Evolutionary conservation across 768 basidiomycete species (phyloP).

Genomic region (Rubroboletus satanas): DNA sequence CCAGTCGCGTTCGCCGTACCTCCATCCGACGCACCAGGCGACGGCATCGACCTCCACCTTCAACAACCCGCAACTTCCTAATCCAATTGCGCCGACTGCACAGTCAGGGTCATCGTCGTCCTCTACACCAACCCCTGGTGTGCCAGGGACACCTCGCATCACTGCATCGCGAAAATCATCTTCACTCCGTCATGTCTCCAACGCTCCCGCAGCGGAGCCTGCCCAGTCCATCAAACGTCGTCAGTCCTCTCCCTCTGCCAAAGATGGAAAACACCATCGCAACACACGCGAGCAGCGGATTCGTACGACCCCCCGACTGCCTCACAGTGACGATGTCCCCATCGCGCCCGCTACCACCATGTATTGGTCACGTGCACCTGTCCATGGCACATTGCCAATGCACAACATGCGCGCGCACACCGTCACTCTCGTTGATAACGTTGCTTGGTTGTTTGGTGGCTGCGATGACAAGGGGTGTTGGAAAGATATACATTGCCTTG

Average conservation of each 20-base stretch:
- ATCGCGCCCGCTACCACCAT: constrained; percentile 68
- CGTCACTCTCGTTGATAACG: constrained; percentile 76
- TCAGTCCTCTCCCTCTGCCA: constrained; percentile 27
- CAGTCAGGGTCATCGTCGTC: constrained; percentile 8
- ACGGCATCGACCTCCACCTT: constrained; percentile 37
- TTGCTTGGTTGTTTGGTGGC: constrained; percentile 87
- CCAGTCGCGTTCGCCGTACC: constrained; percentile 37
- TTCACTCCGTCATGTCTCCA: constrained; percentile 29
- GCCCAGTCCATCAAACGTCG: constrained; percentile 26
- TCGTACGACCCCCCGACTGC: constrained; percentile 54
- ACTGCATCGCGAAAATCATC: constrained; percentile 30
- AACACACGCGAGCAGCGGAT: constrained; percentile 30
- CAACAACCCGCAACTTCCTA: constrained; percentile 17
- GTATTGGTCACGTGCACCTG: constrained; percentile 85
- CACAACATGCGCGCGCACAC: constrained; percentile 77
- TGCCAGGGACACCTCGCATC: constrained; percentile 27
- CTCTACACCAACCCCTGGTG: constrained; percentile 13
- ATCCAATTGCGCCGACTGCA: not conserved
- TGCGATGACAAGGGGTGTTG: constrained; percentile 77
- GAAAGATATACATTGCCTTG: constrained; percentile 79
- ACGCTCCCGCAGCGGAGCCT: constrained; percentile 23
- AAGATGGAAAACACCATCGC: constrained; percentile 21
- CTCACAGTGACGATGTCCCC: constrained; percentile 56
- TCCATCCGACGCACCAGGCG: constrained; percentile 33
- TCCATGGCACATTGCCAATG: constrained; percentile 65